Evolutionary conservation across 306 rosid genomes (phyloP).

Genomic region (Prunus davidiana): DNA sequence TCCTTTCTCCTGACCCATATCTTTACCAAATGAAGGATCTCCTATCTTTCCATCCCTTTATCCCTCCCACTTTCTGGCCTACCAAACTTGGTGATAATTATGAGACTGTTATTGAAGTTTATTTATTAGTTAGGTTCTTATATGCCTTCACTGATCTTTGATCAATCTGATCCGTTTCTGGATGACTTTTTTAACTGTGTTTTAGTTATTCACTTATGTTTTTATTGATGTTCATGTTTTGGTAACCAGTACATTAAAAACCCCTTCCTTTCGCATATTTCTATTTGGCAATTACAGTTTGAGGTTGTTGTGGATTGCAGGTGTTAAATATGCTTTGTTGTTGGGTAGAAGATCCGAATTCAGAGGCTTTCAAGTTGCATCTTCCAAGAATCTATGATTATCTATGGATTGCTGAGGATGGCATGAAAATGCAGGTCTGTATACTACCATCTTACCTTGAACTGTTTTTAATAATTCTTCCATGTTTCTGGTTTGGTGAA

Average conservation of each 20-base stretch:
- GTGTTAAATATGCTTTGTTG: conserved; percentile 85
- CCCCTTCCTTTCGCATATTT: background rate
- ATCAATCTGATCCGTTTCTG: conserved; percentile 3
- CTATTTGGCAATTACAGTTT: conserved; percentile 8
- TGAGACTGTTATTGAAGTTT: background rate
- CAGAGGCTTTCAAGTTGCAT: conserved; percentile 86
- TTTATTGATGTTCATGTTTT: background rate
- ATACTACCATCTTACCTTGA: background rate
- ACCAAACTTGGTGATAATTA: background rate
- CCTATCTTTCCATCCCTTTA: background rate
- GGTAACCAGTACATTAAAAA: background rate
- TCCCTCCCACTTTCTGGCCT: background rate
- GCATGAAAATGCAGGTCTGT: conserved; percentile 91
- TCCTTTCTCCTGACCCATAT: background rate
- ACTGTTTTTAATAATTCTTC: background rate
- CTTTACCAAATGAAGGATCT: background rate
- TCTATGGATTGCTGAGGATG: conserved; percentile 94
- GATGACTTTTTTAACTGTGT: conserved; percentile 11
- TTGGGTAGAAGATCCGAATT: conserved; percentile 87
- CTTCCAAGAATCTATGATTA: conserved; percentile 80
- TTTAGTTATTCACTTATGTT: background rate
- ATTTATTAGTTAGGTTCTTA: background rate
- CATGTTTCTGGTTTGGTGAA: conserved; percentile 2
- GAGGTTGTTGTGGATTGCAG: conserved; percentile 36
- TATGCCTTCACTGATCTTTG: background rate